phyloP scores from a whole-genome alignment of 805 yeast genomes.

The Helenozyma rhizophorensis region DNA sequence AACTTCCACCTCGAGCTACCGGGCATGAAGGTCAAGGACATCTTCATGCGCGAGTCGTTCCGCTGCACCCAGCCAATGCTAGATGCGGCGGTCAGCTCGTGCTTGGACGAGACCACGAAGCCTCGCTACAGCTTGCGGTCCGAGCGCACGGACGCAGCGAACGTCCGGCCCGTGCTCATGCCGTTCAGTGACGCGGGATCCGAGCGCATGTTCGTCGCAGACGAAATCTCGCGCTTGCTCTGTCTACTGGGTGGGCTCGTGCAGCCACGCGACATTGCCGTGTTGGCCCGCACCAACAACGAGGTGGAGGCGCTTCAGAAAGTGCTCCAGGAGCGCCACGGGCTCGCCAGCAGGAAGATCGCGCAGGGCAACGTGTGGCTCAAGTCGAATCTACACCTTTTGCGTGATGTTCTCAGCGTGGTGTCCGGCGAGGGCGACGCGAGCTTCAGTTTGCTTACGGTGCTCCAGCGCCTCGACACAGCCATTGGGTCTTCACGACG shows the following conservation, averaged over 20 bases:
- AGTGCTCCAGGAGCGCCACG: conserved; percentile 7
- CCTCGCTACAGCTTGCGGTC: too few relatives aligned
- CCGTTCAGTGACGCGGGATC: conserved; percentile 1
- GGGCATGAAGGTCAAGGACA: conserved; percentile 17
- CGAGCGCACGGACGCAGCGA: conserved; percentile 1
- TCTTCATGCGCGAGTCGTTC: conserved; percentile 49
- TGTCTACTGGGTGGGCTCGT: conserved; percentile 16
- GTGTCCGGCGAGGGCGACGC: conserved; percentile 25
- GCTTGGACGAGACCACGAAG: conserved; percentile 1
- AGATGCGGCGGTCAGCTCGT: conserved; percentile 32
- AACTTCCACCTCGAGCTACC: conserved; percentile 20
- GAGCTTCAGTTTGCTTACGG: conserved; percentile 28
- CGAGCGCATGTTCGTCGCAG: conserved; percentile 9
- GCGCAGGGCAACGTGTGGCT: conserved; percentile 15
- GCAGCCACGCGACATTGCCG: conserved; percentile 13
- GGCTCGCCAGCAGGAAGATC: conserved; percentile 10
- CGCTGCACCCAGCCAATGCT: conserved; percentile 59
- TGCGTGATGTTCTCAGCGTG: conserved; percentile 14
- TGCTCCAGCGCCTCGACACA: conserved; percentile 24
- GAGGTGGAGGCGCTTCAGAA: conserved; percentile 11
- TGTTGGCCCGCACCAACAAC: conserved; percentile 12
- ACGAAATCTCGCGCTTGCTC: conserved; percentile 14
- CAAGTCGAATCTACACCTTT: conserved; percentile 7
- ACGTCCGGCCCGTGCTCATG: conserved; percentile 8
- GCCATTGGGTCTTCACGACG: conserved; percentile 19